Evolutionary conservation across 768 basidiomycete genomes (phyloP).

Genomic region (Rhizopogon vesiculosus): DNA sequence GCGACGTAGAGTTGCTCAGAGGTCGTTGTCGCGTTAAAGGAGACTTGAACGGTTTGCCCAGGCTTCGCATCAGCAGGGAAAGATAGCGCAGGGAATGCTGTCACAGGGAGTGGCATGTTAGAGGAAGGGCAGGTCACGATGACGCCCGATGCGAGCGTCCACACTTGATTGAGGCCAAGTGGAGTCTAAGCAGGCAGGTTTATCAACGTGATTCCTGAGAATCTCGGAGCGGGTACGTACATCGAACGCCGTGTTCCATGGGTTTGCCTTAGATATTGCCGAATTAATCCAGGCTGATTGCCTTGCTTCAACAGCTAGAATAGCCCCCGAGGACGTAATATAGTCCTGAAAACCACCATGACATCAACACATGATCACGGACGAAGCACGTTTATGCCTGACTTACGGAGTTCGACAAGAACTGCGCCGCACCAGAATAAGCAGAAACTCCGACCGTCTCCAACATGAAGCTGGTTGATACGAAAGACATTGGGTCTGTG

Average conservation of each 20-base stretch:
- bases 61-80: slow-evolving; percentile 26
- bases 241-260: slow-evolving; percentile 48
- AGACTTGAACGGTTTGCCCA: slow-evolving; percentile 25
- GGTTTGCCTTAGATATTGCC: slow-evolving; percentile 32
- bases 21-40: slow-evolving; percentile 13
- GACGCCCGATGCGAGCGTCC: slow-evolving; percentile 39
- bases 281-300: slow-evolving; percentile 47
- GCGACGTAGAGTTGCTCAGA: slow-evolving; percentile 26
- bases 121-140: slow-evolving; percentile 44
- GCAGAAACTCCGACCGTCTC: slow-evolving; percentile 54
- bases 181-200: slow-evolving; percentile 24
- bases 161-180: slow-evolving; percentile 38
- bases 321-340: slow-evolving; percentile 51
- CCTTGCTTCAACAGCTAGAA: slow-evolving; percentile 52
- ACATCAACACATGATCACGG: neutral
- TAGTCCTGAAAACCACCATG: slow-evolving; percentile 27
- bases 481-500: slow-evolving; percentile 39
- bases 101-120: slow-evolving; percentile 47
- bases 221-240: slow-evolving; percentile 4
- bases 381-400: neutral
- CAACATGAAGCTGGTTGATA: slow-evolving; percentile 38
- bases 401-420: slow-evolving; percentile 26
- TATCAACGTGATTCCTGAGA: neutral
- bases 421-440: slow-evolving; percentile 51
- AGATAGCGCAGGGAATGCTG: slow-evolving; percentile 40